Evolutionary conservation across 768 basidiomycete genomes (phyloP), one percentile per base, ranked within the genome.

Genomic region (Mycena haematopus): DNA sequence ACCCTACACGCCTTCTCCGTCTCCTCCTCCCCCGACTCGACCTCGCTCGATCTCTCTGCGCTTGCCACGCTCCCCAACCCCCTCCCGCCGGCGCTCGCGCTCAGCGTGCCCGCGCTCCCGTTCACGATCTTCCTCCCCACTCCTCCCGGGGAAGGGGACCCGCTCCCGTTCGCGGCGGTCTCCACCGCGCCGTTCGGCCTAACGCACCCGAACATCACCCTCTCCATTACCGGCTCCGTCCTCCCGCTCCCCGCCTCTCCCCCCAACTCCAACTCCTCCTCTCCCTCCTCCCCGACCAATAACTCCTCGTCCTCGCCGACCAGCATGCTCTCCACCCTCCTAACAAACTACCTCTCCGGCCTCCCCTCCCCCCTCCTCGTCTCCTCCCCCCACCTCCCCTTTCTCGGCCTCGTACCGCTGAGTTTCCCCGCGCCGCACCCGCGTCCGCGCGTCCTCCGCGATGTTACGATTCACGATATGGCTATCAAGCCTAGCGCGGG

Each of bases 401-500:
- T n/a, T n/a, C n/a, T n/a, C 29, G 29, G 29, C 29, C 29, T 31
- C 29, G n/a, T n/a, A 31, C 29, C 29, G 29, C 77, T 84, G 19
- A 73, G 77, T 1, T 93, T 94, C 68, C 93, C 92, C 3, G 82
- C 84, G 0, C 90, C 89, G 1, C 72, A 79, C 49, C 85, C 86
- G 6, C 82, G 79, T 25, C 92, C 93, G 1, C 78, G 83, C 27
- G 76, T 95, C 36, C 79, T 95, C 15, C 84, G 84, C 14, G 78
- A 91, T 65, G 87, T 94, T 45, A 89, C 89, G 3, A 88, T 94
- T 62, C 81, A 80, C 45, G 82, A 90, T 69, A 93, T 94, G 92
- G 84, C 83, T 68, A 80, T 93, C 59, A 85, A 80, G 62, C 81
- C 89, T 0, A 64, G 63, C 14, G 81, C 78, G 0, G 77, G 14